A percentile compares a stretch with the other conserved stretches of the same genome.
These are phyloP conservation scores for Graphiopsis chlorocephala DNA, from an alignment of 2,329 filamentous ascomycete genomes.

Conservation along the genomic window DNA sequence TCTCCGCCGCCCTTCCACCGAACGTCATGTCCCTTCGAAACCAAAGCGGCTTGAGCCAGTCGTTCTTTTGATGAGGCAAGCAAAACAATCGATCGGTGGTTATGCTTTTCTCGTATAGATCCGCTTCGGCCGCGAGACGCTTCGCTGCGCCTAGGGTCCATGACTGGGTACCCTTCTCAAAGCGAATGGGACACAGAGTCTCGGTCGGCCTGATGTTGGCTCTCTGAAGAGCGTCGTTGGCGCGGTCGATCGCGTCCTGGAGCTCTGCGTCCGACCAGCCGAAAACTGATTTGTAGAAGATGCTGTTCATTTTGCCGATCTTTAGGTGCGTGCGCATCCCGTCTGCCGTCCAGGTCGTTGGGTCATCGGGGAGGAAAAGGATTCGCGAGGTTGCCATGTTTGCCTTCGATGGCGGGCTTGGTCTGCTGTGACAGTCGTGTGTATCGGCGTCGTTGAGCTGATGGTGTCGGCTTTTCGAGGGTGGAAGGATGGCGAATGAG, in stretches of 20 bases:
- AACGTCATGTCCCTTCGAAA: neutral
- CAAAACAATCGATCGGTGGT: neutral
- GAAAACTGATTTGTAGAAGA: neutral
- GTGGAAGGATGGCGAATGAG: neutral
- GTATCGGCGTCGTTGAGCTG: neutral
- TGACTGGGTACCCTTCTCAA: neutral
- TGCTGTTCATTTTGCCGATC: neutral
- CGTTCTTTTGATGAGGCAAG: neutral
- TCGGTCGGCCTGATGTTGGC: neutral
- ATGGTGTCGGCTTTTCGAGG: neutral
- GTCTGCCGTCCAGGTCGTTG: neutral
- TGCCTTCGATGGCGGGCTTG: fast-evolving
- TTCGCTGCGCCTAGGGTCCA: neutral
- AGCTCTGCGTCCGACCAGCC: neutral
- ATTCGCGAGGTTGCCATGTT: neutral
- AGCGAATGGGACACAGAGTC: neutral
- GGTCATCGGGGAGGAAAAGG: neutral
- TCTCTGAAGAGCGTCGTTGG: neutral
- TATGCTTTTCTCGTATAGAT: neutral
- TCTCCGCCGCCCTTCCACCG: neutral
- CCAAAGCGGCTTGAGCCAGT: neutral
- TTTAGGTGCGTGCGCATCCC: neutral
- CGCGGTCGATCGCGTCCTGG: neutral
- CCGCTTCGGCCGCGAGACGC: neutral
- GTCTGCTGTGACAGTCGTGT: neutral